Base-by-base conservation (phyloP, 768 basidiomycete genomes). In the Kwoniella dendrophila region DNA sequence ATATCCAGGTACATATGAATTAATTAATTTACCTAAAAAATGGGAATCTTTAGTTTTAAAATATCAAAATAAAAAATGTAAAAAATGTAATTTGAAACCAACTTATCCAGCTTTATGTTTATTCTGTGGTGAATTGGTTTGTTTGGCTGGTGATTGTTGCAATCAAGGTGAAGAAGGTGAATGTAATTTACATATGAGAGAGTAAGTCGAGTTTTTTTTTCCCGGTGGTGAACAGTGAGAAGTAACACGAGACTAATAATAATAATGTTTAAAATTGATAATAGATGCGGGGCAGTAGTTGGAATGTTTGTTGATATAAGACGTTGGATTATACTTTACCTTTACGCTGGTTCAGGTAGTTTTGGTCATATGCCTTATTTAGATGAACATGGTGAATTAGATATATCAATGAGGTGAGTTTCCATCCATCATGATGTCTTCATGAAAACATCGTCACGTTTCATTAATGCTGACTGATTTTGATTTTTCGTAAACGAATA, bases 101-200 rank as follows among this genome's bases (percentile, higher is more conserved):
- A 80, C 82, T 10, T 91, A 90, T 68, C 90, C 91, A 20, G 96
- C 93, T 0, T 86, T 99, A 1, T 99, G 96, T 77, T 78, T 97
- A 63, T 83, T 93, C 52, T 99, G 96, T 68, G 96, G 96, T 0
- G 82, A 86, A 49, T 86, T 88, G 14, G 86, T 89, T 10, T 98
- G 96, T 74, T 84, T 94, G 82, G 89, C 92, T 75, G 91, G 90
- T 68, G 88, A 93, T 64, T 99, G 96, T 73, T 99, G 96, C 76
- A 82, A 83, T 29, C 85, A 87, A 24, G 78, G 80, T 18, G 81
- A 82, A 40, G 82, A 88, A 26, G 96, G 95, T 29, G 95, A 99
- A 74, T 97, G 94, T 77, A 99, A 97, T 76, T 85, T 90, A 83
- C 96, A 98, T 75, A 90, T 88, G 52, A 84, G 92, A 84, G 89